A percentile compares a stretch with the other conserved stretches of the same genome.
Evolutionary conservation across 371 early-diverging fungal genomes (phyloP).

Genomic region (Conidiobolus coronatus): DNA sequence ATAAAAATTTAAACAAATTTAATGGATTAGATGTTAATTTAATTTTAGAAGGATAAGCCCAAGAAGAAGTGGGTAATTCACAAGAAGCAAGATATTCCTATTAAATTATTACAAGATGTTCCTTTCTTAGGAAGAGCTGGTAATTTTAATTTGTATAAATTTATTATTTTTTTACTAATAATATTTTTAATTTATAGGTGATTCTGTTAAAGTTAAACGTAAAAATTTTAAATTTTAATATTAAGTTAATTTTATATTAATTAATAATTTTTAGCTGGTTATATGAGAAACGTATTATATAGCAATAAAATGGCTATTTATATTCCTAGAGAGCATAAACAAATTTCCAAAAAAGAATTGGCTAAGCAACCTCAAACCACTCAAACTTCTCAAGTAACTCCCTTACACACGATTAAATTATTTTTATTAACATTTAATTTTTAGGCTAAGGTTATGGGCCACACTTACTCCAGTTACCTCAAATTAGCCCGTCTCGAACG

Average conservation of each 20-base stretch:
- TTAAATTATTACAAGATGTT: too few species aligned
- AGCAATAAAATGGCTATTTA: not conserved
- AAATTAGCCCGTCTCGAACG: not conserved
- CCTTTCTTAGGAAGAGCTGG: too few species aligned
- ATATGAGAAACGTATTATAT: constrained; percentile 1
- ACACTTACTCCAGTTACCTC: not conserved
- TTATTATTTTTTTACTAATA: too few species aligned
- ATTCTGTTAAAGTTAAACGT: not conserved
- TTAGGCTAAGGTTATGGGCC: not conserved
- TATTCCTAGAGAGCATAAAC: not conserved
- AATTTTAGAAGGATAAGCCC: too few species aligned
- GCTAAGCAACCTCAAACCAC: not conserved
- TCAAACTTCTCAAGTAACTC: not conserved
- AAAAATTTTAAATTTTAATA: not conserved
- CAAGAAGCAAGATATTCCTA: too few species aligned
- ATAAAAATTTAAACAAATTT: too few species aligned
- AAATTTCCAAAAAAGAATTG: not conserved
- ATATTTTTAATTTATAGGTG: not conserved
- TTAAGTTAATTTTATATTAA: not conserved
- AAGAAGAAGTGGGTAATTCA: too few species aligned
- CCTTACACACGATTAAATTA: not conserved
- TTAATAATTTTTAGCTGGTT: not conserved
- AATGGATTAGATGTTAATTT: too few species aligned
- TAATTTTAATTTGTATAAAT: too few species aligned
- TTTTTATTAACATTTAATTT: not conserved